Evolutionary conservation across 805 yeast species (phyloP).

Genomic region (Naumovozyma baii): DNA sequence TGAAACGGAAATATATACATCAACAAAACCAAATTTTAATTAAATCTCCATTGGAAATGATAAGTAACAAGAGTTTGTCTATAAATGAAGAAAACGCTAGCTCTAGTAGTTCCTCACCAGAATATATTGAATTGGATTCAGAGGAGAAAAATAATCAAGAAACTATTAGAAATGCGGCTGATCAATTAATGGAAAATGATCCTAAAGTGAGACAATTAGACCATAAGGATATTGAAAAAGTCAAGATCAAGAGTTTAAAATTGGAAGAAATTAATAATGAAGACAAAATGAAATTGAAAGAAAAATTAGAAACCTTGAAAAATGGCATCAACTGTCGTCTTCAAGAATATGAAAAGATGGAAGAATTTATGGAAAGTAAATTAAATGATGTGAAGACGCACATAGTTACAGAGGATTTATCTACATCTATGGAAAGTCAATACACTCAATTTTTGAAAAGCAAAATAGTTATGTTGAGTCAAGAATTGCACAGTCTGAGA

Average conservation of each 20-base stretch:
- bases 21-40: neutral
- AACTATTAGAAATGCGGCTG: neutral
- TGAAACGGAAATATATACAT: neutral
- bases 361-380: neutral
- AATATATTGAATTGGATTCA: neutral
- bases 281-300: neutral
- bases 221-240: neutral
- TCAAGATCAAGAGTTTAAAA: neutral
- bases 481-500: slow-evolving; percentile 2
- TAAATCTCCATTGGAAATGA: neutral
- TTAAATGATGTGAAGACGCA: neutral
- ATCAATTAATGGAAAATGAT: neutral
- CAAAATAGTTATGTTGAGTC: slow-evolving; percentile 1
- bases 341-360: neutral
- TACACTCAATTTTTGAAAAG: slow-evolving; percentile 5
- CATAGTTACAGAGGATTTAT: slow-evolving; percentile 2
- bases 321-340: neutral
- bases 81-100: no score
- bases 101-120: no score
- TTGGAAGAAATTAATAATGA: neutral
- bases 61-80: no score
- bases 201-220: neutral
- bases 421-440: slow-evolving; percentile 4
- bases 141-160: neutral
- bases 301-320: neutral